Base-by-base conservation (phyloP, 108 stramenopile species). In the Nitzschia inconspicua region DNA sequence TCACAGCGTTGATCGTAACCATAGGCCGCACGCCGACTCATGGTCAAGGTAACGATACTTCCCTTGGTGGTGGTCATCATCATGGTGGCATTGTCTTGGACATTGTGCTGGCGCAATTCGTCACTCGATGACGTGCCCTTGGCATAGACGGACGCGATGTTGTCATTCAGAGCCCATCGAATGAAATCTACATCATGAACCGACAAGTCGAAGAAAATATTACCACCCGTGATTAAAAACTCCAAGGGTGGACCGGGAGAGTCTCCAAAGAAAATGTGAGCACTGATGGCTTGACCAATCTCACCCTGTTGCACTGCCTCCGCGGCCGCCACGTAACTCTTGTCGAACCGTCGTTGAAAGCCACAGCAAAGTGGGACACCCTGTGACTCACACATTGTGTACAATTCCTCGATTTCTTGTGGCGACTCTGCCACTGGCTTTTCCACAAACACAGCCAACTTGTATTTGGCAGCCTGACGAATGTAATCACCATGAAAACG, bases 1-100 rank as follows among this genome's bases (percentile, higher is more conserved):
- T 89, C 88, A 58, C 79, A 81, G 29, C 88, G 73, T 57, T 89
- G 88, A 66, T 89, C 88, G 48, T 89, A 89, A 5, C 88, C 88
- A 47, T 79, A 85, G 18, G 65, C 61, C 5, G 88, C 74, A 1
- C 62, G 66, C 14, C 87, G 75, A 47, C 65, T 75, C 57, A 84
- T 35, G 11, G 53, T 48, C 24, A 79, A 31, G 10, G 72, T 77
- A 1, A 60, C 73, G 10, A 77, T 57, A 2, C 62, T 42, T 16
- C 77, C 68, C 41, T 36, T 34, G 58, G 47, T 28, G 68, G 43
- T 18, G 58, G 59, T 79, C 61, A 83, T 43, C 29, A 86, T 16
- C 54, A 89, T 74, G 2, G 76, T 84, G 25, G 84, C 88, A 73
- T 82, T 81, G 57, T 89, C 84, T 34, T 80, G 68, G 13, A 89